Evolutionary conservation across 2,329 filamentous ascomycete species (phyloP), one percentile per base, ranked within the genome.

Genomic region (Epichloe sp.): DNA sequence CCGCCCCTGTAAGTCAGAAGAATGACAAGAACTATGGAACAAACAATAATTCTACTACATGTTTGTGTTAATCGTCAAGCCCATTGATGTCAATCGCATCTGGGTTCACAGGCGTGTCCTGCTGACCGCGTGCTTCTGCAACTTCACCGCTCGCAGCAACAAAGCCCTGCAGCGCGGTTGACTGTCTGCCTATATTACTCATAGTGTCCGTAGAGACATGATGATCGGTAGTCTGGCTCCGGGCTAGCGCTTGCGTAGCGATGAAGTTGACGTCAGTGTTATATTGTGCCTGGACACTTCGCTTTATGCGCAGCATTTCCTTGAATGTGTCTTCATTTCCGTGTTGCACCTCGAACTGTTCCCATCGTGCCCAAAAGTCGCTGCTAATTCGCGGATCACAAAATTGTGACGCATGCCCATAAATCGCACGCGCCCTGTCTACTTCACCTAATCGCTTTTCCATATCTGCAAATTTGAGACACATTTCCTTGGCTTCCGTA

Each of bases 251-350:
- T 67, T 98, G 93, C 5, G 88, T 94, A 10, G 93, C 93, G 67
- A 98, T 96, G 63, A 96, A 98, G 66, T 90, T 95, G 74, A 98
- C 91, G 63, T 98, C 93, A 44, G 94, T 98, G 64, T 97, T 97
- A 76, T 94, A 98, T 71, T 96, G 88, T 49, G 93, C 91, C 68
- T 96, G 89, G 12, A 98, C 93, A 68, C 88, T 95, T 65, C 93
- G 78, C 76, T 97, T 98, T 74, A 98, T 89, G 34, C 93, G 84
- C 55, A 97, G 76, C 93, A 98, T 98, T 66, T 98, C 93, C 73
- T 95, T 96, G 77, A 94, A 98, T 0, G 94, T 98, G 66, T 98
- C 93, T 67, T 98, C 94, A 69, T 98, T 98, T 57, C 93, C 93
- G 63, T 98, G 93, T 65, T 94, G 86, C 21, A 97, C 89, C 69